Base-by-base conservation (phyloP, 2,329 filamentous ascomycete species). In the Fusarium luffae region DNA sequence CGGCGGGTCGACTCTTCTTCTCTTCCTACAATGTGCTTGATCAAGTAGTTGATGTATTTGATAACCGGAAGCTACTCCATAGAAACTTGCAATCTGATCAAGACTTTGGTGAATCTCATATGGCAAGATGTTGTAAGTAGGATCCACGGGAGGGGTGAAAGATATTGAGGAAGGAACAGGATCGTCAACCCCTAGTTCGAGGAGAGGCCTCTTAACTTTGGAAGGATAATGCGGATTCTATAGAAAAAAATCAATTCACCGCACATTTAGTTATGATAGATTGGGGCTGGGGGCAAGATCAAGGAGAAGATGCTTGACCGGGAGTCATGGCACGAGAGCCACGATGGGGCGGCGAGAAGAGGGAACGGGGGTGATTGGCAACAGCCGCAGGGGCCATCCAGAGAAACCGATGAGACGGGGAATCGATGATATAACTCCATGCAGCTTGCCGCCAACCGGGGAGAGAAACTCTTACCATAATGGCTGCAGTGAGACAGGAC, bases 391-490 rank as follows among this genome's bases (percentile, higher is more conserved):
- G 70, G 67, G 70, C 64, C 71, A 72, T 70, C 43, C 70, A 71
- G 74, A 71, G 64, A 65, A 64, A 73, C 59, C 69, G 72, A 76
- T 66, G 73, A 73, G 75, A 71, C 77, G 74, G 71, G 72, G 71
- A 72, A 76, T 76, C 75, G 75, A 77, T 81, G 78, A 82, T 81
- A 82, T 81, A 82, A 78, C 75, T 59, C 76, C 77, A 81, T 83
- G 82, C 81, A 82, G 76, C 77, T 77, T 80, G 77, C 82, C 82
- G 79, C 75, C 73, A 76, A 76, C 74, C 77, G 75, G 77, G 74
- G 73, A 79, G 74, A 73, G 77, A 77, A 76, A 72, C 71, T 77
- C 84, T 85, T 84, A 85, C 84, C 84, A 85, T 85, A 77, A 78
- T 83, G 78, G 79, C 76, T 78, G 78, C 77, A 78, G 77, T 76